These are phyloP conservation scores for Termitomyces sp. DNA, from an alignment of 1,284 basidiomycete species.

Conservation along the genomic window DNA sequence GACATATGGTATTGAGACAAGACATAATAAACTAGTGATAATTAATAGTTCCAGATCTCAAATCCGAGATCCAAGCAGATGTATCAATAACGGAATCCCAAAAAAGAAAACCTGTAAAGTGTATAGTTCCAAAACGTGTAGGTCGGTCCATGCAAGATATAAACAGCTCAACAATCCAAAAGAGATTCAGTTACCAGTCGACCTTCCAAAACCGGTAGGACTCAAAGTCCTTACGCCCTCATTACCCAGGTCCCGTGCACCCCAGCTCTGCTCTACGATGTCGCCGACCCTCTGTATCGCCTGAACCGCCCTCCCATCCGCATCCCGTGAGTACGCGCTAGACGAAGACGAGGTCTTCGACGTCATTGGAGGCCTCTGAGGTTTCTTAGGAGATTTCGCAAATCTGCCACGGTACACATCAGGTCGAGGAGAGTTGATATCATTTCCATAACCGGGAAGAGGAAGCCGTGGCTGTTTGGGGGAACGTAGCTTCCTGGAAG, in stretches of 20 bases:
- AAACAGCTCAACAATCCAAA: not conserved
- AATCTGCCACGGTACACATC: constrained; percentile 13
- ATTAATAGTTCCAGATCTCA: not conserved
- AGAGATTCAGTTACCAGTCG: not conserved
- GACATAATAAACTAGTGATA: not conserved
- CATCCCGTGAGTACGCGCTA: constrained; percentile 3
- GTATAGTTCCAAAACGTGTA: not conserved
- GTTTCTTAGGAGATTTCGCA: constrained; percentile 2
- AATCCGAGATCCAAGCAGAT: not conserved
- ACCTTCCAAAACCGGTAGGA: constrained; percentile 20
- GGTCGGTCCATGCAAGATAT: not conserved
- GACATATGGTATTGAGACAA: not conserved
- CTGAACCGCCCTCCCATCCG: constrained; percentile 2
- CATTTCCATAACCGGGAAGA: constrained; percentile 1
- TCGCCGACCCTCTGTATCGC: constrained; percentile 23
- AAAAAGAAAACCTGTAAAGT: not conserved
- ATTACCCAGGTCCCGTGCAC: constrained; percentile 18
- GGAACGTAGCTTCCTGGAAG: constrained; percentile 9
- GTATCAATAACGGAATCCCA: not conserved
- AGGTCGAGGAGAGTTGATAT: constrained; percentile 13
- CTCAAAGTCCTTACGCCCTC: constrained; percentile 17
- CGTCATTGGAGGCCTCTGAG: constrained; percentile 4
- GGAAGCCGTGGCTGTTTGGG: constrained; percentile 6
- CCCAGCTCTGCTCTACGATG: constrained; percentile 25
- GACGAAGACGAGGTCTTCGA: constrained; percentile 6